Evolutionary conservation across 2,329 filamentous ascomycete species (phyloP), one percentile per base, ranked within the genome.

Genomic region (Thielaviopsis populi): DNA sequence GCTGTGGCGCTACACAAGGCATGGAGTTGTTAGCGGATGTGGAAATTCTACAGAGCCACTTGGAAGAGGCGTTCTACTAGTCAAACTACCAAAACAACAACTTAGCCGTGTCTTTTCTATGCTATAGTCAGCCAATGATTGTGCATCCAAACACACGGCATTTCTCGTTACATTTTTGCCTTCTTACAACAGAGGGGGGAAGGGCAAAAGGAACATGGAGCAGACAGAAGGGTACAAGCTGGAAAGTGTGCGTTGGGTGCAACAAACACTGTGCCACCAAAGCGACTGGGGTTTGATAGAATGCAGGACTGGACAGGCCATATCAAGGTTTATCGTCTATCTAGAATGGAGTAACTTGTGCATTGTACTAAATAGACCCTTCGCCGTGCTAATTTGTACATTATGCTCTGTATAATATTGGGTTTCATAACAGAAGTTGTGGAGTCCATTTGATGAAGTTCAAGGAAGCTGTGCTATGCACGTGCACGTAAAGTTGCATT

Each of bases 211-310:
- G 8, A 37, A 56, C 15, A 56, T 30, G 30, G 37, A 15, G 8
- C 11, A 59, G 56, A n/a, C 30, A 59, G 24, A 27, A 61, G 19
- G 42, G 46, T 62, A 66, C 59, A 46, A 50, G 33, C 27, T 13
- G 42, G 4, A 61, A 50, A 48, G 59, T 63, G 65, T 59, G 65
- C 48, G 59, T 46, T 59, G 13, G 50, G 40, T 48, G 22, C 42
- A 41, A 19, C 56, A 37, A 40, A 59, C 64, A 66, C 65, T 66
- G 65, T 66, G 40, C 65, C 59, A 66, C 58, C 59, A 66, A 48
- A 56, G 22, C 43, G 62, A 64, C 64, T 60, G 53, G 60, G 60
- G 60, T 33, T 53, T 63, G 59, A 58, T 61, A 41, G 24, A 24
- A 17, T 59, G 56, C 56, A 24, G 27, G 48, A 54, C 27, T 13